Base-by-base conservation (phyloP, 305 asterid genomes). In the Plantago coronopus region DNA sequence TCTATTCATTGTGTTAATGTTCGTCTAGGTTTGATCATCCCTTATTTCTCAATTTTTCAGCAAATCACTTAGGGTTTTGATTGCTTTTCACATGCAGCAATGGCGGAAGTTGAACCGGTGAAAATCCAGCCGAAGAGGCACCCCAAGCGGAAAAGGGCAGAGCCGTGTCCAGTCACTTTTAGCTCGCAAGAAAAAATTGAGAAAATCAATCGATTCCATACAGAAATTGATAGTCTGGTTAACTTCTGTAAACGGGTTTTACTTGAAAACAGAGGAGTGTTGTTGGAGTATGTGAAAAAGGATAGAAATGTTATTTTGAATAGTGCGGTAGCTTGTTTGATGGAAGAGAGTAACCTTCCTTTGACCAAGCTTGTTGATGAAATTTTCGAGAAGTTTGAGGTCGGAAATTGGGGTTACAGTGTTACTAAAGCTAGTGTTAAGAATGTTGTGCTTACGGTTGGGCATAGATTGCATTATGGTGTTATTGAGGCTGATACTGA, bases 331-430 rank as follows among this genome's bases (percentile, higher is more conserved):
- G 95, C 93, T 3, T 79, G 88, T 50, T 72, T 87, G 60, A 72
- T 94, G 81, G 97, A 94, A 59, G 99, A 87, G 80, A 85, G 95
- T 21, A 74, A 68, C 60, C 82, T 94, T 10, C 87, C 97, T 48
- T 66, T 94, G 67, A 77, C 90, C 7, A 82, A 81, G 72, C 78
- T 94, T 48, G 96, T 83, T 45, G 85, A 81, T 61, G 79, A 70
- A 62, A 76, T 89, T 54, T 78, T 75, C 23, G 89, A 76, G 76
- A 81, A 78, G 68, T 62, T 89, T 38, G 69, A 61, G 76, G 19
- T 16, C 64, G 89, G 81, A 29, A 70, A 45, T 54, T 71, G 71
- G 38, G 69, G 75, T 44, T 80, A 57, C 38, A 44, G 74, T 59
- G 47, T 66, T 69, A 79, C 78, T 51, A 75, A 71, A 76, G 89